These are phyloP conservation scores for Xylaria longipes DNA, from an alignment of 495 filamentous ascomycete species.

Conservation along the genomic window DNA sequence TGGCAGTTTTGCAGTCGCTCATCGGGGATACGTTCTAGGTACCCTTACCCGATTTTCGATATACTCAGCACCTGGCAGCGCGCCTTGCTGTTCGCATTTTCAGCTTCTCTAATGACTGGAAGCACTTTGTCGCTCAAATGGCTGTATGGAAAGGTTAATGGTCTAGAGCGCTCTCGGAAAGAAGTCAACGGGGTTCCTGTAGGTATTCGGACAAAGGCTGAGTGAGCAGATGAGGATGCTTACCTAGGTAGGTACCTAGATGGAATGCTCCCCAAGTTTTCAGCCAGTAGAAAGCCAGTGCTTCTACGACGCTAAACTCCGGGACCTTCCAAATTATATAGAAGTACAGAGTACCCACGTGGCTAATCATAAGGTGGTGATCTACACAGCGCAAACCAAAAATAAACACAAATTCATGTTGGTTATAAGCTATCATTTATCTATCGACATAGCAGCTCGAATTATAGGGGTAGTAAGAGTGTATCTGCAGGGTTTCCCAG, in stretches of 20 bases:
- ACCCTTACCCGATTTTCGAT: slow-evolving; percentile 86
- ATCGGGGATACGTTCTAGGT: slow-evolving; percentile 54
- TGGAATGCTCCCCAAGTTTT: not conserved
- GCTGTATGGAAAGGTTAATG: slow-evolving; percentile 74
- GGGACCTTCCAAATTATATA: not conserved
- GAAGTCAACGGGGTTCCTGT: slow-evolving; percentile 33
- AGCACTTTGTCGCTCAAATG: slow-evolving; percentile 71
- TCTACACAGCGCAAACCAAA: not conserved
- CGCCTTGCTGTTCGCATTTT: slow-evolving; percentile 69
- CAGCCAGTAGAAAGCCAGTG: not conserved
- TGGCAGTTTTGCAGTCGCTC: not conserved
- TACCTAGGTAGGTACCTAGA: not conserved
- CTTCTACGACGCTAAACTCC: not conserved
- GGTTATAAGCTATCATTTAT: not conserved
- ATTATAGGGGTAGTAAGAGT: not conserved
- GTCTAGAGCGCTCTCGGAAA: slow-evolving; percentile 52
- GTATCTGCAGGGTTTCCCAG: not conserved
- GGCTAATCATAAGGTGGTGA: not conserved
- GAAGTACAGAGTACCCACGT: not conserved
- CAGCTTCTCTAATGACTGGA: slow-evolving; percentile 72
- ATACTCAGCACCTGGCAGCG: slow-evolving; percentile 66
- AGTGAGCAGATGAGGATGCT: slow-evolving; percentile 15
- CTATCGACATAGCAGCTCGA: not conserved
- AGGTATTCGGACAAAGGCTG: slow-evolving; percentile 37
- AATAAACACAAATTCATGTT: not conserved